Conservation (phyloP, 2,329 filamentous ascomycete species). For the Emmonsia crescens region DNA sequence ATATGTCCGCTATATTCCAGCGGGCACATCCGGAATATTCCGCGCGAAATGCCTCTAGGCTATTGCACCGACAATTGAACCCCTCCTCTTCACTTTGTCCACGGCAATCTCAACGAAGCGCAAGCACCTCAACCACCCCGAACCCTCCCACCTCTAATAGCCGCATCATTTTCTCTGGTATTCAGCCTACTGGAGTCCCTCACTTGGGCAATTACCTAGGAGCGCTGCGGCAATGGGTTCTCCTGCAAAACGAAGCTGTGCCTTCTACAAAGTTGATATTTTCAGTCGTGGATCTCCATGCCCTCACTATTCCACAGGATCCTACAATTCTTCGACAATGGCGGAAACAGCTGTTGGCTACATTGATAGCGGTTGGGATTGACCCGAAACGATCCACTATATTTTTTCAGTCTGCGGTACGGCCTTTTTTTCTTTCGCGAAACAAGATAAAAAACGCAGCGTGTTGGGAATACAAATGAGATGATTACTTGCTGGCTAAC, state of each 20-base stretch:
- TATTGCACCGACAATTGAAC: neutral
- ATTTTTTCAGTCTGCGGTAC: constrained; percentile 70
- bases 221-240: constrained; percentile 76
- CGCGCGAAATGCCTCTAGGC: neutral
- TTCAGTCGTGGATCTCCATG: constrained; percentile 87
- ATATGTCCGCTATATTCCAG: neutral
- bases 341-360: constrained; percentile 65
- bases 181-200: constrained; percentile 88
- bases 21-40: neutral
- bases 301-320: constrained; percentile 69
- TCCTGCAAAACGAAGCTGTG: constrained; percentile 55
- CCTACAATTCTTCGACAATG: constrained; percentile 49
- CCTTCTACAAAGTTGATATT: constrained; percentile 52
- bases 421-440: constrained; percentile 17
- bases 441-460: neutral
- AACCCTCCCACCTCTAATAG: constrained; percentile 8
- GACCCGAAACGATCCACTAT: constrained; percentile 65
- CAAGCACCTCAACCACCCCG: constrained; percentile 2
- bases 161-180: constrained; percentile 76
- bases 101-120: constrained; percentile 9
- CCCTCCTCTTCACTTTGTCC: neutral
- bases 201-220: constrained; percentile 95
- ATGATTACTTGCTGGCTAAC: constrained; percentile 1
- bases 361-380: constrained; percentile 72
- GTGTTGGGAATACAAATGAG: neutral